Evolutionary conservation across 1,284 basidiomycete species (phyloP), one percentile per base, ranked within the genome.

Genomic region (Polyporus tsugae): DNA sequence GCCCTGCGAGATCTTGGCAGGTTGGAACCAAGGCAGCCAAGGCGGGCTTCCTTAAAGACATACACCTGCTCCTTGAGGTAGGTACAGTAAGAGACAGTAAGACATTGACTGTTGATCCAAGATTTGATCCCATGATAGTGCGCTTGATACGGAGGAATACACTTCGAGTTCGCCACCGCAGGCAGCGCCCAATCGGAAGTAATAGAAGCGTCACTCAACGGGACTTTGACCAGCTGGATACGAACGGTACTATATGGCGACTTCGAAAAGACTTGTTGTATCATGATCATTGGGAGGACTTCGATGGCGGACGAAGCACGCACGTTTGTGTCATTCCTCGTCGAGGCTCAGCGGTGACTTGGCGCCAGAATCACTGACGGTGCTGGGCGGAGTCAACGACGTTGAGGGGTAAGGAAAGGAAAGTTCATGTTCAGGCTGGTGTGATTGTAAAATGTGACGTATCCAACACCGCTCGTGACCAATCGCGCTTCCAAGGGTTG

Each of bases 381-480:
- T 29, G 29, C 29, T 29, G 29, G 29, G 29, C 29, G 41, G 13
- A 17, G 41, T 17, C 13, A 17, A 41, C 13, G 41, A 13, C 41
- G 13, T 41, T 15, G 41, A 41, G 29, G 29, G 29, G 29, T 29
- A 1, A 29, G 29, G 29, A 29, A 1, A 29, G 29, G 29, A 29
- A 29, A 1, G 29, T 29, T 29, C 29, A 29, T 1, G 29, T 29
- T 29, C 29, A 29, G 29, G 29, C 29, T 22, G 42, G n/a, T 46
- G 46, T 25, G 46, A 49, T 49, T 49, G 22, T 25, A 25, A 13
- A 49, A 49, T 49, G 46, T 49, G 46, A 49, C 46, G 10, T 49
- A 11, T 49, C 46, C 46, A 49, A 49, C 46, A 49, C 46, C 11
- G 46, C 46, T 49, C 22, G 46, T 49, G 46, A 49, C 46, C 46